These are phyloP conservation scores for Penicillium alfredii DNA, from an alignment of 495 filamentous ascomycete species.

Conservation along the genomic window DNA sequence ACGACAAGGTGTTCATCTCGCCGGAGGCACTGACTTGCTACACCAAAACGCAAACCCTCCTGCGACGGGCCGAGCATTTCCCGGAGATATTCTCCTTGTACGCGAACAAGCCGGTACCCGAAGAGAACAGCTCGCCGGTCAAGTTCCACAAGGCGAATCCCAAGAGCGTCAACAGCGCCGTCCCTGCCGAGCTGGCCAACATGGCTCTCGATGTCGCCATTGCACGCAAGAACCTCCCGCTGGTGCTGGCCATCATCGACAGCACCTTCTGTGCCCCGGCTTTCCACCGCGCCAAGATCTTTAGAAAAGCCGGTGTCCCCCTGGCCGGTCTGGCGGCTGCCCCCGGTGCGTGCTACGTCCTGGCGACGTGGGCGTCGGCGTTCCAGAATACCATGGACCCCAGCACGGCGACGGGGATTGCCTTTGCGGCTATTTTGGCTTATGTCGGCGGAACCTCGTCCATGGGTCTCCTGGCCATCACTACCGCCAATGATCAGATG, in stretches of 20 bases:
- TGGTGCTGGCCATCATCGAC: conserved; percentile 75
- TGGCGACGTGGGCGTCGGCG: conserved; percentile 48
- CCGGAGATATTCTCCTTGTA: conserved; percentile 77
- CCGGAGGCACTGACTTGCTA: conserved; percentile 62
- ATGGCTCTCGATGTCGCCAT: conserved; percentile 72
- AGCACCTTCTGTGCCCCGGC: conserved; percentile 68
- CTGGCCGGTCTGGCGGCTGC: conserved; percentile 48
- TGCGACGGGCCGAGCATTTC: conserved; percentile 65
- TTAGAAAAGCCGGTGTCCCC: conserved; percentile 46
- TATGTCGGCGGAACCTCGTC: conserved; percentile 74
- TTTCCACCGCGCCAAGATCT: conserved; percentile 60
- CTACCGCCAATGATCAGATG: conserved; percentile 90
- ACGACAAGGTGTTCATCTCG: conserved; percentile 79
- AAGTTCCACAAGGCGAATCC: conserved; percentile 60
- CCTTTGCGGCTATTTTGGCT: conserved; percentile 71
- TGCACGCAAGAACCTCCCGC: conserved; percentile 62
- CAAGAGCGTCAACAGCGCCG: conserved; percentile 59
- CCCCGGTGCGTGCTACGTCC: conserved; percentile 63
- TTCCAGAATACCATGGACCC: conserved; percentile 71
- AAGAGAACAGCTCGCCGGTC: conserved; percentile 50
- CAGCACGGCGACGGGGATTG: conserved; percentile 63
- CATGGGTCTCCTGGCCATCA: conserved; percentile 75
- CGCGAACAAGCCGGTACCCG: conserved; percentile 72
- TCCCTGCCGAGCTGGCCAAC: conserved; percentile 60
- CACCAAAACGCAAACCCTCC: conserved; percentile 61